Evolutionary conservation across 345 rosid genomes (phyloP).

Genomic region (Arabidopsis arenosa): DNA sequence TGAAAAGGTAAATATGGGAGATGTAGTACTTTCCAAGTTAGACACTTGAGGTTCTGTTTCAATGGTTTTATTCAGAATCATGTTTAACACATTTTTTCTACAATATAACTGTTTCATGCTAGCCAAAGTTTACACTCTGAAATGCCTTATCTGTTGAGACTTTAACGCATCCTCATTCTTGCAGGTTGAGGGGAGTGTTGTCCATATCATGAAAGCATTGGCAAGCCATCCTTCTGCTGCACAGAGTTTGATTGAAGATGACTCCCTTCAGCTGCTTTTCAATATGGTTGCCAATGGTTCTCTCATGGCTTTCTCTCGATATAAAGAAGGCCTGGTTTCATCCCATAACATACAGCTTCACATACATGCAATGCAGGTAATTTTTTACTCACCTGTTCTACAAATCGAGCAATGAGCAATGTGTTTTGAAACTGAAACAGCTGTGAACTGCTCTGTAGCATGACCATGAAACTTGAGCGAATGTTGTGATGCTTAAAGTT

Average conservation of each 20-base stretch:
- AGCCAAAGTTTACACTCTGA: slow-evolving; percentile 2
- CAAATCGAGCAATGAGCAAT: background rate
- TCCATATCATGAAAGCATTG: slow-evolving; percentile 93
- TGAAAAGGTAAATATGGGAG: slow-evolving; percentile 47
- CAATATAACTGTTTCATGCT: slow-evolving; percentile 20
- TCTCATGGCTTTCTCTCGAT: slow-evolving; percentile 60
- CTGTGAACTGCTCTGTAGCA: background rate
- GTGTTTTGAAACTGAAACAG: slow-evolving; percentile 9
- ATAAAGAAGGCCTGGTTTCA: slow-evolving; percentile 68
- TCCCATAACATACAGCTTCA: slow-evolving; percentile 85
- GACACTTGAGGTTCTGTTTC: slow-evolving; percentile 67
- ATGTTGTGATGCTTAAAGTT: slow-evolving; percentile 26
- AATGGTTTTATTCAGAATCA: slow-evolving; percentile 9
- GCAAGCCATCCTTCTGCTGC: slow-evolving; percentile 90
- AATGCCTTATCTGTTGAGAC: slow-evolving; percentile 3
- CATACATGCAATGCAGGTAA: slow-evolving; percentile 97
- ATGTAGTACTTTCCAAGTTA: slow-evolving; percentile 50
- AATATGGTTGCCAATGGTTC: slow-evolving; percentile 90
- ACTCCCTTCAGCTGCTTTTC: slow-evolving; percentile 81
- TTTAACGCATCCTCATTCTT: slow-evolving; percentile 36
- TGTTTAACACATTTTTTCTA: slow-evolving; percentile 10
- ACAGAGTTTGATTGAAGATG: slow-evolving; percentile 91
- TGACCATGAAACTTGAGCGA: slow-evolving; percentile 25
- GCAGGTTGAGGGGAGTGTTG: slow-evolving; percentile 86
- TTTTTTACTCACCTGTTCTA: slow-evolving; percentile 12